phyloP scores from a whole-genome alignment of 2,329 filamentous ascomycete species.

The Xylaria arbuscula region DNA sequence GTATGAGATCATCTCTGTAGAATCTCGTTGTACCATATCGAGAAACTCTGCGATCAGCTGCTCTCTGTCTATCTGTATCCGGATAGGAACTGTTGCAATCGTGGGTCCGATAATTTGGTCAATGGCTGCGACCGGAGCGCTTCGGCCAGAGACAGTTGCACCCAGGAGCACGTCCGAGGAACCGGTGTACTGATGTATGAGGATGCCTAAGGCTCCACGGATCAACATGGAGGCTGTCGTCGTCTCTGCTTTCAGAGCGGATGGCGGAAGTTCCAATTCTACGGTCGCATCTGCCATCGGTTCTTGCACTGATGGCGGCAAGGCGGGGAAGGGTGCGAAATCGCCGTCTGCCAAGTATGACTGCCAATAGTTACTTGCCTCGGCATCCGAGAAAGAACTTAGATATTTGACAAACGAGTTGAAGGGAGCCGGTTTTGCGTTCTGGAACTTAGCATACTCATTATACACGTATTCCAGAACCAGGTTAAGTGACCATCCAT shows the following conservation, averaged over 20 bases:
- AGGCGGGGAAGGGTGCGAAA: conserved; percentile 4
- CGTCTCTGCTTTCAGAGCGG: conserved; percentile 1
- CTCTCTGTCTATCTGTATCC: conserved; percentile 1
- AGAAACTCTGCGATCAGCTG: conserved; percentile 6
- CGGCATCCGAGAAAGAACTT: background rate
- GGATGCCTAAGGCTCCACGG: conserved; percentile 8
- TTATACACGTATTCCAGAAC: conserved; percentile 3
- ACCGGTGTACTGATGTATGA: conserved; percentile 15
- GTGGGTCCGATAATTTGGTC: conserved; percentile 12
- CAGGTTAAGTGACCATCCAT: conserved; percentile 12
- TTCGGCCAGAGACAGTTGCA: conserved; percentile 14
- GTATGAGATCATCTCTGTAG: conserved; percentile 12
- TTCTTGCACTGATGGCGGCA: conserved; percentile 3
- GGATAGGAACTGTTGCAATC: conserved; percentile 8
- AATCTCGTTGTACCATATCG: conserved; percentile 1
- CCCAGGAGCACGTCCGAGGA: conserved; percentile 7
- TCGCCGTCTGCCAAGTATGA: conserved; percentile 3
- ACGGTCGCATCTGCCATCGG: conserved; percentile 1
- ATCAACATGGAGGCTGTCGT: conserved; percentile 14
- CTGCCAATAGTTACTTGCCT: conserved; percentile 8
- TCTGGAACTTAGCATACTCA: conserved; percentile 4
- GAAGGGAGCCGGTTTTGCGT: background rate
- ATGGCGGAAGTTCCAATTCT: background rate
- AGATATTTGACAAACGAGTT: conserved; percentile 8
- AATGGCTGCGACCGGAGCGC: conserved; percentile 9